phyloP scores from a whole-genome alignment of 176 grass and related monocot species.

The Aechmea fasciata region DNA sequence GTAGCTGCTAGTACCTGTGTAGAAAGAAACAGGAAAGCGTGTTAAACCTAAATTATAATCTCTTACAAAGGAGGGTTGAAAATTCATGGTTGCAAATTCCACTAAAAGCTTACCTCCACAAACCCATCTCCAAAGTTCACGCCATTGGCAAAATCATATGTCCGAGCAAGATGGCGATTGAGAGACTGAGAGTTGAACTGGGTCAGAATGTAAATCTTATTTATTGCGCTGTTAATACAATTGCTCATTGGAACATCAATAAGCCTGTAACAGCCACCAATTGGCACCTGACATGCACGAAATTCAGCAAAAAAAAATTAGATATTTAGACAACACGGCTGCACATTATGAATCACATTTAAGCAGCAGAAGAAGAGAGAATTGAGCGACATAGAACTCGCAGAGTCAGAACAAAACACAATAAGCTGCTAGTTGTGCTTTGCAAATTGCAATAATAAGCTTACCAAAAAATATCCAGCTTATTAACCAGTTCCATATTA shows the following conservation, averaged over 20 bases:
- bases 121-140: constrained; percentile 57
- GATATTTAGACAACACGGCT: constrained; percentile 11
- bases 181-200: constrained; percentile 72
- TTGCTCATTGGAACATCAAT: constrained; percentile 85
- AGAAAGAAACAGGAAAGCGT: background rate
- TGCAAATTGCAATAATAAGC: too few relatives aligned
- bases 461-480: too few relatives aligned
- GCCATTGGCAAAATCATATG: constrained; percentile 60
- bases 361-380: background rate
- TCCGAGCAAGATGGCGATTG: constrained; percentile 55
- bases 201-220: constrained; percentile 69
- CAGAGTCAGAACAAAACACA: too few relatives aligned
- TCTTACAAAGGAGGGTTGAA: background rate
- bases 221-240: constrained; percentile 77
- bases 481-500: too few relatives aligned
- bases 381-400: background rate
- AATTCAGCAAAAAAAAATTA: constrained; percentile 8
- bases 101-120: constrained; percentile 44
- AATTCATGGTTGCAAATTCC: background rate
- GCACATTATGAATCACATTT: background rate
- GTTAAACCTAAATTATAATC: background rate
- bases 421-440: too few relatives aligned
- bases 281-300: constrained; percentile 35
- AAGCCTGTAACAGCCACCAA: constrained; percentile 67
- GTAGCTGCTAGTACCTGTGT: constrained; percentile 70